Evolutionary conservation across 148 eudicot genomes (phyloP), one percentile per base, ranked within the genome.

Genomic region (Vaccinium corymbosum): DNA sequence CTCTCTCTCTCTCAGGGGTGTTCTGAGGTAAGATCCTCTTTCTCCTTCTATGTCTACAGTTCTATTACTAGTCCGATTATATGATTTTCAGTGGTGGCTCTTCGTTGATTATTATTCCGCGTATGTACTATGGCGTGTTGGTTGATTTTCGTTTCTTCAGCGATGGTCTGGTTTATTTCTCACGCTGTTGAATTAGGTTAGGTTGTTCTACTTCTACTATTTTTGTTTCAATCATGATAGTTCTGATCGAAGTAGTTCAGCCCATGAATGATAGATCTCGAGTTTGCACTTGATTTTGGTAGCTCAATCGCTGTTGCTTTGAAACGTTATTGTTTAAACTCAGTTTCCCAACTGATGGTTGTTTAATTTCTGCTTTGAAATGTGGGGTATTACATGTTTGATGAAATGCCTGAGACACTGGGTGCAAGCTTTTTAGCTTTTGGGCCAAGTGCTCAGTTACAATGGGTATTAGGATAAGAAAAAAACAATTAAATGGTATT

Each of bases 21-120:
- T 38, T 59, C 82, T 80, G 71, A 80, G 82, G 82, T 80, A 17
- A 32, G 22, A 38, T 38, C 71, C 51, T 32, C 2, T 38, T 19
- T 42, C 22, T 38, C 71, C 62, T 64, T 57, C 68, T 56, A 38
- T 76, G 53, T 35, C 27, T n/a, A 19, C 22, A 1, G 17, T 71
- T 71, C 46, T 4, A 42, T 71, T 71, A 4, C 19, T 56, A 9
- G 4, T 46, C 12, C 8, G 25, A 13, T n/a, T 49, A 8, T 16
- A 42, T 46, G 29, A 48, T 49, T 20, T 76, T 29, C 35, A 3
- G 3, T 42, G 25, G 3, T 19, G 25, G n/a, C 20, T 22, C 17
- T 75, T 38, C 11, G 46, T 35, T 38, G 71, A 20, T 56, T 79
- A 38, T 42, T 42, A 42, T 42, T 42, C 46, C 46, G 46, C 46